Base-by-base conservation (phyloP, 2,329 filamentous ascomycete species). In the Hirsutella thompsonii region DNA sequence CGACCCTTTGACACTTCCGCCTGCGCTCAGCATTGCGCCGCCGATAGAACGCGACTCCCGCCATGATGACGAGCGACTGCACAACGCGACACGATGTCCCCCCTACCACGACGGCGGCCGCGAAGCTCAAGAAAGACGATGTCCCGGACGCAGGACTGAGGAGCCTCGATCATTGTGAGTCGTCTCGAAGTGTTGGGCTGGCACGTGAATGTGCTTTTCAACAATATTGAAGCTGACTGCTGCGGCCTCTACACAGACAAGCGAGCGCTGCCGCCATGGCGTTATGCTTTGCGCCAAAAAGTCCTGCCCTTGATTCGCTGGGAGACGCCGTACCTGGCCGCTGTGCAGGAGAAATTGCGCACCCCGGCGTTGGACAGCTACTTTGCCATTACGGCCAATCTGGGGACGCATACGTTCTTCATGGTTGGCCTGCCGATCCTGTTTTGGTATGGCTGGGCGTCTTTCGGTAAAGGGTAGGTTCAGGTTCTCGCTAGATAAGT, bases 341-440 rank as follows among this genome's bases (percentile, higher is more conserved):
- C 76, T 66, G 67, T 94, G 55, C 92, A 98, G 70, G 74, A 81
- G 50, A 78, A 70, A 57, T 63, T 90, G 58, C 83, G 90, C 54
- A 82, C 85, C 18, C 86, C 87, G 1, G 74, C 83, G 8, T 79
- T 96, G 54, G 92, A 98, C 63, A 86, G 86, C 47, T 98, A 95
- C 68, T 98, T 98, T 63, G 90, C 92, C 39, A 86, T 93, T 49
- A 94, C 89, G 1, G 92, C 92, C 47, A 98, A 96, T 61, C 75
- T 96, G 42, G 87, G 92, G 49, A 98, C 92, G 1, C 92, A 98
- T 63, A 98, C 92, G 1, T 96, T 95, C 68, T 98, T 95, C 70
- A 96, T 96, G 89, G 74, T 94, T 50, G 83, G 87, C 44, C 67
- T 98, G 54, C 92, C 92, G 5, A 86, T 96, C 49, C 74, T 94